Base-by-base conservation (phyloP, 1,284 basidiomycete genomes). In the Peniophora sp. region DNA sequence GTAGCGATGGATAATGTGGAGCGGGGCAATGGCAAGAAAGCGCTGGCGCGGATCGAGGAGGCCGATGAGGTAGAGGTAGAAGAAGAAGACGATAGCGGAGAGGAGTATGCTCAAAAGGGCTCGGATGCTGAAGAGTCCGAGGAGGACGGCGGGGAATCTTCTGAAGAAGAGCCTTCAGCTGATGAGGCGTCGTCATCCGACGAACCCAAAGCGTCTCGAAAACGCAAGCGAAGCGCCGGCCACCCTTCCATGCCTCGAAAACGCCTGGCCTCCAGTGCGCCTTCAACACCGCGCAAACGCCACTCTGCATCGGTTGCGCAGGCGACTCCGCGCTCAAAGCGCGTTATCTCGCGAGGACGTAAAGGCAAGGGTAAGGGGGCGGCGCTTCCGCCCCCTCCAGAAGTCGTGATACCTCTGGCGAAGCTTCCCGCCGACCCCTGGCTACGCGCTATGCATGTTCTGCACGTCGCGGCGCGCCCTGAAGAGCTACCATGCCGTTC, bases 381-480 rank as follows among this genome's bases (percentile, higher is more conserved):
- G 10, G 59, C 74, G 32, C 64, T 67, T 51, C 55, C 68, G 54
- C 63, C 73, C 35, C 63, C 68, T 49, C 60, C 69, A 41, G 66
- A 69, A 45, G 54, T 55, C 52, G 56, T 54, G 38, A 59, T 52
- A 50, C 53, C 59, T 22, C 53, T 45, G 27, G 52, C 20, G 49
- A 69, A 73, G 48, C 66, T 89, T 24, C 83, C 85, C 2, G 65
- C 70, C 34, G 88, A 96, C 58, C 85, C 91, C 1, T 94, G 88
- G 79, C 65, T 91, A 50, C 76, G 91, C 12, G 86, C 90, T 3
- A 87, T 94, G 81, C 84, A 92, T 60, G 79, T 92, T 6, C 68
- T 99, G 45, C 97, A 99, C 64, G 96, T 99, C 10, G 92, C 92
- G 2, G 89, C 92, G 45, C 84, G 96, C 3, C 96, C 97, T 1